phyloP scores from a whole-genome alignment of 257 asterid genomes.

The Mentha longifolia region DNA sequence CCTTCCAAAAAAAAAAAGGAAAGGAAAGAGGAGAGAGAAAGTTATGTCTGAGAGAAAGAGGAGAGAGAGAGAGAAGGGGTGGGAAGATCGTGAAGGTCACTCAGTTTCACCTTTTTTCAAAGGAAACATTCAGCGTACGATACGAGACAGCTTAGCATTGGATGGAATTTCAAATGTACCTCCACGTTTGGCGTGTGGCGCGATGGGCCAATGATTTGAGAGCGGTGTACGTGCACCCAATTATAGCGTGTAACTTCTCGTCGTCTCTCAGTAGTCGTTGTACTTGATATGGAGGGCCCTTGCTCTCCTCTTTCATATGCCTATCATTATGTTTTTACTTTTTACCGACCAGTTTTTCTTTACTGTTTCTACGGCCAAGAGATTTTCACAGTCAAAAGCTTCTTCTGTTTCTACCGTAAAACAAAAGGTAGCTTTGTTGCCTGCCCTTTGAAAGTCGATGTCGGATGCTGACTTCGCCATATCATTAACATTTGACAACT shows the following conservation, averaged over 20 bases:
- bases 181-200: constrained; percentile 27
- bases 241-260: constrained; percentile 27
- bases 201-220: constrained; percentile 37
- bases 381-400: constrained; percentile 17
- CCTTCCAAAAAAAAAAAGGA: background rate
- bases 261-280: constrained; percentile 16
- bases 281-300: constrained; percentile 18
- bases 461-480: constrained; percentile 2
- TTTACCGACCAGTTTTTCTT: constrained; percentile 5
- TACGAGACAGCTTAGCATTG: constrained; percentile 42
- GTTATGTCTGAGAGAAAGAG: background rate
- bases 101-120: constrained; percentile 33
- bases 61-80: constrained; percentile 26
- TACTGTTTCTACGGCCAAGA: background rate
- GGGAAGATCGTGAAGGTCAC: constrained; percentile 64
- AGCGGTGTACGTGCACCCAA: constrained; percentile 38
- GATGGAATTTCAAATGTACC: constrained; percentile 29
- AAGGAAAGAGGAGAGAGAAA: background rate
- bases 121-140: constrained; percentile 28
- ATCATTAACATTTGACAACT: no score
- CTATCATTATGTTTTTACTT: constrained; percentile 12
- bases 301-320: background rate
- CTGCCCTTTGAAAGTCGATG: background rate
- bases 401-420: background rate
- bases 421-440: background rate